Conservation (phyloP, 441 rosid species). For the Brassica hybrid region DNA sequence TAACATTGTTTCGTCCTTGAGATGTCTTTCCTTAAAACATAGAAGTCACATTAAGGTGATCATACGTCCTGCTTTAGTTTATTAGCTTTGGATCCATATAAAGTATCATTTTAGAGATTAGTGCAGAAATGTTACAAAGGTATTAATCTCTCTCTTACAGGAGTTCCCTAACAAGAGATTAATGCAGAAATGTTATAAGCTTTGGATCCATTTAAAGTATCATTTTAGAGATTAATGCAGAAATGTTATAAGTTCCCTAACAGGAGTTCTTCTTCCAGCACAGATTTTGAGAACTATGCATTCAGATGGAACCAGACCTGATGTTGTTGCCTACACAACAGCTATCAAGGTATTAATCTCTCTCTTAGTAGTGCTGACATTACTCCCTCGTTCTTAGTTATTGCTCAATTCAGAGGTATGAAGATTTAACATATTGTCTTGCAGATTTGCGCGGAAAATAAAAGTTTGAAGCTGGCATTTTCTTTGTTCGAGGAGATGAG, state of each 20-base stretch:
- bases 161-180: conserved; percentile 41
- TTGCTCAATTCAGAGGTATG: conserved; percentile 33
- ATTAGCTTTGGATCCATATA: not conserved
- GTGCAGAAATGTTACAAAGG: conserved; percentile 15
- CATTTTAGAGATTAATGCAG: not conserved
- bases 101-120: not conserved
- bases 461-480: conserved; percentile 69
- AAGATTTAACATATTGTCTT: conserved; percentile 35
- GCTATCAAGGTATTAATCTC: conserved; percentile 75
- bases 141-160: conserved; percentile 47
- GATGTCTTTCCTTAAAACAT: conserved; percentile 22
- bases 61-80: conserved; percentile 19
- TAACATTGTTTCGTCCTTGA: not conserved
- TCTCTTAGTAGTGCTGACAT: conserved; percentile 24
- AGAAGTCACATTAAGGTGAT: conserved; percentile 18
- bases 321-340: conserved; percentile 89
- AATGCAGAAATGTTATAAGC: not conserved
- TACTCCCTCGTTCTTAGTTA: conserved; percentile 34
- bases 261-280: conserved; percentile 48
- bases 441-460: conserved; percentile 76
- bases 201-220: not conserved
- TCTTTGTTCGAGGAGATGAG: conserved; percentile 86
- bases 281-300: conserved; percentile 92
- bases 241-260: conserved; percentile 39
- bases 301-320: conserved; percentile 72